phyloP scores from a whole-genome alignment of 1,284 basidiomycete genomes.

The Moesziomyces antarcticus region DNA sequence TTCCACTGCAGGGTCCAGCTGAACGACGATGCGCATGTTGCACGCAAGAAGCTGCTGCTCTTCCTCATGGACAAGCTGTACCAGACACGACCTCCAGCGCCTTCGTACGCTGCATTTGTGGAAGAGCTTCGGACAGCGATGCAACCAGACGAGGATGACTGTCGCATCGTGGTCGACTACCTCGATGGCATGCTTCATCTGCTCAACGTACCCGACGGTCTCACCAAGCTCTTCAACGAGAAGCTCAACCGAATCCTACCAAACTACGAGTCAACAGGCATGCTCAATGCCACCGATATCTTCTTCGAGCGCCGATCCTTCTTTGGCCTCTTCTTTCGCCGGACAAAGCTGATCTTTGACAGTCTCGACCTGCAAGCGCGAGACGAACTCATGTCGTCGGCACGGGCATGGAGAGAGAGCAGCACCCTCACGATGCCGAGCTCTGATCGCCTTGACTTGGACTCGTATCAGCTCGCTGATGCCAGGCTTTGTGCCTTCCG shows the following conservation, averaged over 20 bases:
- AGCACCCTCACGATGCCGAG: not conserved
- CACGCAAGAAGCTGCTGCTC: slow-evolving; percentile 33
- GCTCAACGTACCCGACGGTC: slow-evolving; percentile 38
- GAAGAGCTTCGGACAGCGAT: slow-evolving; percentile 23
- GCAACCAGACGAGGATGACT: slow-evolving; percentile 17
- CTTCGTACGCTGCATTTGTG: slow-evolving; percentile 18
- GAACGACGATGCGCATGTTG: slow-evolving; percentile 28
- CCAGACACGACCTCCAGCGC: slow-evolving; percentile 15
- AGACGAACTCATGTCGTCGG: slow-evolving; percentile 18
- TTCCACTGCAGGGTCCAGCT: slow-evolving; percentile 46
- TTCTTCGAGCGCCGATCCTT: slow-evolving; percentile 48
- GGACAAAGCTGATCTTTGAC: slow-evolving; percentile 42
- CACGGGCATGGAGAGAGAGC: slow-evolving; percentile 35
- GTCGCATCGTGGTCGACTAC: slow-evolving; percentile 36
- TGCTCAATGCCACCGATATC: slow-evolving; percentile 33
- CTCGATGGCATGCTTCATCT: slow-evolving; percentile 37
- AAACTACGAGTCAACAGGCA: slow-evolving; percentile 38
- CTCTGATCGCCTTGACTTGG: not conserved
- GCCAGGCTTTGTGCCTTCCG: slow-evolving; percentile 30
- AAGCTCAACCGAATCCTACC: slow-evolving; percentile 43
- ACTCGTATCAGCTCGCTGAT: slow-evolving; percentile 5
- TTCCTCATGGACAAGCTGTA: slow-evolving; percentile 51
- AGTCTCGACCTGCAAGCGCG: slow-evolving; percentile 45
- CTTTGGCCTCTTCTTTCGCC: slow-evolving; percentile 48
- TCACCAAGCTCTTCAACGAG: slow-evolving; percentile 47